These are phyloP conservation scores for Porogramme epimiltina DNA, from an alignment of 1,284 basidiomycete genomes.

Conservation along the genomic window DNA sequence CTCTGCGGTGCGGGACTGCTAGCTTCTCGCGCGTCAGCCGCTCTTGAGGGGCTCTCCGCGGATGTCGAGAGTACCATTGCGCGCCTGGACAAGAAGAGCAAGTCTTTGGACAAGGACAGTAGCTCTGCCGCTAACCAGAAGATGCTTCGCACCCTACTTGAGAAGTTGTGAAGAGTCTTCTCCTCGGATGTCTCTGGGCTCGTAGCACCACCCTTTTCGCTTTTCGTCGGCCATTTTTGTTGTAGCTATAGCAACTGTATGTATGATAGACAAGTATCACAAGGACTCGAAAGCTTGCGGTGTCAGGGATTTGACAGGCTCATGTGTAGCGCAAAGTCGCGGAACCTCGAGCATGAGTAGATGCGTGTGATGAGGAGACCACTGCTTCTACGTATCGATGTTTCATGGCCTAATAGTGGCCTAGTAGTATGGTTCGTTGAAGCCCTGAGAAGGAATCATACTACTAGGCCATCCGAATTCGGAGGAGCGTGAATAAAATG, in stretches of 20 bases:
- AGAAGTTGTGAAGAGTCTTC: constrained; percentile 23
- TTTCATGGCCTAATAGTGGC: too few species aligned
- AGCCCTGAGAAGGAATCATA: too few species aligned
- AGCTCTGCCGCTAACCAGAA: constrained; percentile 37
- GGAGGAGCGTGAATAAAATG: too few species aligned
- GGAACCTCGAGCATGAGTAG: too few species aligned
- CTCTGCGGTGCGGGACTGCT: constrained; percentile 3
- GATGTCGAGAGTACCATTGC: constrained; percentile 45
- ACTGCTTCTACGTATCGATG: too few species aligned
- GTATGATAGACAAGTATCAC: constrained; percentile 4
- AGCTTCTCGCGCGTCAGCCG: constrained; percentile 39
- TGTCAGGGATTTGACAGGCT: too few species aligned
- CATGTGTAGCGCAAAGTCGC: too few species aligned
- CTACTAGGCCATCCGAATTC: too few species aligned
- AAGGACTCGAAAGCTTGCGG: background rate
- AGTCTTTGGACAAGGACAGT: constrained; percentile 43
- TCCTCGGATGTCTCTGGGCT: background rate
- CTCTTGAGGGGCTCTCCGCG: constrained; percentile 42
- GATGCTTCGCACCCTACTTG: constrained; percentile 34
- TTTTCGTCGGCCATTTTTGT: background rate
- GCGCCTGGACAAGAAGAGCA: constrained; percentile 46
- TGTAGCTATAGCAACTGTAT: too few species aligned
- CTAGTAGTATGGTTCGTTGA: too few species aligned
- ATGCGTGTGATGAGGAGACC: too few species aligned
- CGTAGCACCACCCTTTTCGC: background rate